phyloP scores from a whole-genome alignment of 306 rosid species.

The Sechiopsis laciniata region DNA sequence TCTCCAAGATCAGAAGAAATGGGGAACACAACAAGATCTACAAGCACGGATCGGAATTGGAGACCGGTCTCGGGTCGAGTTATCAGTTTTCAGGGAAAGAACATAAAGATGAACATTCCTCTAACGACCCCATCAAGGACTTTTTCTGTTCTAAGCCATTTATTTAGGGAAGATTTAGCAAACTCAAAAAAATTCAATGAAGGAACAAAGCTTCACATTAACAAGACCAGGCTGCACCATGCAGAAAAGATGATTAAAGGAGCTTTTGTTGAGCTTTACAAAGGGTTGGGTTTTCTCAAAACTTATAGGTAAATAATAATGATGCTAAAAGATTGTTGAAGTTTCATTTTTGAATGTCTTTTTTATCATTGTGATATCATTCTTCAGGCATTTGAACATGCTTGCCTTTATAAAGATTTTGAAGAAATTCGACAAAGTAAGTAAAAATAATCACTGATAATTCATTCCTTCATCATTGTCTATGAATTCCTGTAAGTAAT shows the following conservation, averaged over 20 bases:
- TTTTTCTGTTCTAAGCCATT: constrained; percentile 77
- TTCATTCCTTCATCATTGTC: constrained; percentile 12
- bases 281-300: constrained; percentile 82
- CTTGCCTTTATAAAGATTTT: constrained; percentile 88
- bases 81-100: constrained; percentile 71
- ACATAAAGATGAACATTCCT: constrained; percentile 79
- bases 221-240: constrained; percentile 64
- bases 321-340: neutral
- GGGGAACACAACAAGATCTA: constrained; percentile 37
- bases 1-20: constrained; percentile 41
- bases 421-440: constrained; percentile 96
- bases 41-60: constrained; percentile 48
- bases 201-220: constrained; percentile 57
- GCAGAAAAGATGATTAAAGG: constrained; percentile 94
- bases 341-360: constrained; percentile 7
- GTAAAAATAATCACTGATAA: constrained; percentile 24
- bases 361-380: constrained; percentile 21
- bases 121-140: constrained; percentile 82
- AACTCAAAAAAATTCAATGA: constrained; percentile 70
- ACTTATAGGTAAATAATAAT: constrained; percentile 58
- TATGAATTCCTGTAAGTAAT: constrained; percentile 6
- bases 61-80: constrained; percentile 54
- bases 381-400: constrained; percentile 82
- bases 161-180: constrained; percentile 72
- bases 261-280: constrained; percentile 87